Evolutionary conservation across 805 yeast species (phyloP).

Genomic region (Schwanniomyces yamadae): DNA sequence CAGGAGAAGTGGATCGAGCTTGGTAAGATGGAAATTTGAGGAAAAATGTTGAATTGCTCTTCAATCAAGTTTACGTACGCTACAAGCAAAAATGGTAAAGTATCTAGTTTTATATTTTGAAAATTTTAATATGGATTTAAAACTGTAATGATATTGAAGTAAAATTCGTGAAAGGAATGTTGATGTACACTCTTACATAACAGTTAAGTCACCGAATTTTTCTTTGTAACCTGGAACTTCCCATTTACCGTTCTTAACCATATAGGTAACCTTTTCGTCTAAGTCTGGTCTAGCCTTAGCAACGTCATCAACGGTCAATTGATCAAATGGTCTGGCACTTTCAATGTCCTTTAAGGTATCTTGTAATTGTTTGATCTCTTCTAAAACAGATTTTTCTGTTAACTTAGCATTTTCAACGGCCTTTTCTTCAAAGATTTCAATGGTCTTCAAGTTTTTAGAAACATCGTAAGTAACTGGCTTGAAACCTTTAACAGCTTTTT

Average conservation of each 20-base stretch:
- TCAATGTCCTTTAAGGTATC: conserved; percentile 91
- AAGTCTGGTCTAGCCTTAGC: conserved; percentile 96
- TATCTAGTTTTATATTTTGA: no score
- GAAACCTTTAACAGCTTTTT: conserved; percentile 71
- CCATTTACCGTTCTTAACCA: conserved; percentile 97
- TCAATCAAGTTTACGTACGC: no score
- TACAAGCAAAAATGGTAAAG: no score
- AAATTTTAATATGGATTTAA: not conserved
- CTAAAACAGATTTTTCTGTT: conserved; percentile 84
- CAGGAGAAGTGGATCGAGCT: conserved; percentile 6
- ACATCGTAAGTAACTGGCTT: conserved; percentile 84
- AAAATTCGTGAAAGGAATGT: not conserved
- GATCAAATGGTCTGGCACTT: conserved; percentile 95
- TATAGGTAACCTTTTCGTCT: conserved; percentile 90
- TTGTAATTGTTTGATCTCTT: conserved; percentile 82
- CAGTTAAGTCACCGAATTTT: conserved; percentile 95
- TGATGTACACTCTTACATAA: conserved; percentile 56
- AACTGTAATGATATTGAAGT: conserved; percentile 1
- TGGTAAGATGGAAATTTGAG: not conserved
- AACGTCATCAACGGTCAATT: conserved; percentile 93
- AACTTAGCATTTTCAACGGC: conserved; percentile 93
- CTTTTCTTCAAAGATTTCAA: conserved; percentile 90
- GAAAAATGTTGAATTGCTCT: no score
- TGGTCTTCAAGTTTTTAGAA: conserved; percentile 84
- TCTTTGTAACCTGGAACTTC: conserved; percentile 98